Percentiles rank a stretch among this genome's conserved stretches.
Evolutionary conservation across 1,139 yeast species (phyloP).

Genomic region (Trichomonascaceae sp.): DNA sequence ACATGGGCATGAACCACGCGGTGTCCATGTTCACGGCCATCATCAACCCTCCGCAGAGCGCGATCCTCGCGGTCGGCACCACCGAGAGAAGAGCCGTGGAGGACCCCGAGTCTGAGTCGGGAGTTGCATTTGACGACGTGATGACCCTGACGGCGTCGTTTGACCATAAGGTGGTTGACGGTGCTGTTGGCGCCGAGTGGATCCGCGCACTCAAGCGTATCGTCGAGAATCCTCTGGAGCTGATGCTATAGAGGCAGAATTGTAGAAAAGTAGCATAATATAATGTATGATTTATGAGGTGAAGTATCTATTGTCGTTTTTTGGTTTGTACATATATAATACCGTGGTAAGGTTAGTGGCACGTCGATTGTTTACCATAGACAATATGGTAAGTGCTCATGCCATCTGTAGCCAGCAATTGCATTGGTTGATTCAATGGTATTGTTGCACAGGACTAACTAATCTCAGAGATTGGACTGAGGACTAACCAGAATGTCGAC

Average conservation of each 20-base stretch:
- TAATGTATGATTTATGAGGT: too few species aligned
- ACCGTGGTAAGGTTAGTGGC: too few species aligned
- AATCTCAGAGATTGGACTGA: too few species aligned
- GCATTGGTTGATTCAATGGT: too few species aligned
- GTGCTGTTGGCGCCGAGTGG: slow-evolving; percentile 96
- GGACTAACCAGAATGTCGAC: slow-evolving; percentile 30
- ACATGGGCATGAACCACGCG: slow-evolving; percentile 97
- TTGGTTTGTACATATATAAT: too few species aligned
- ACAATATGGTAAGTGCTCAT: too few species aligned
- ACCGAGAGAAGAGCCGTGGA: slow-evolving; percentile 87
- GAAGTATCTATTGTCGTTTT: too few species aligned
- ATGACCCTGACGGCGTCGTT: slow-evolving; percentile 91
- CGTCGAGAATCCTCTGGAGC: slow-evolving; percentile 90
- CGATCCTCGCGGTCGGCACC: slow-evolving; percentile 90
- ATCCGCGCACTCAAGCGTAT: slow-evolving; percentile 85
- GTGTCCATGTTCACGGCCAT: slow-evolving; percentile 88
- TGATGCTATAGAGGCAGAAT: slow-evolving; percentile 44
- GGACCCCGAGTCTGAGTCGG: slow-evolving; percentile 80
- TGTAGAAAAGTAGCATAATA: not conserved
- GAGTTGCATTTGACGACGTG: slow-evolving; percentile 83
- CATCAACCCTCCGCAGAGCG: slow-evolving; percentile 94
- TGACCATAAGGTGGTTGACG: slow-evolving; percentile 95
- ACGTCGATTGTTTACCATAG: too few species aligned
- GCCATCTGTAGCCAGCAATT: too few species aligned
- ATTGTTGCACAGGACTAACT: too few species aligned